Percentiles rank a stretch among this genome's conserved stretches.
phyloP scores from a whole-genome alignment of 257 asterid genomes.

The Cynanchum wilfordii region DNA sequence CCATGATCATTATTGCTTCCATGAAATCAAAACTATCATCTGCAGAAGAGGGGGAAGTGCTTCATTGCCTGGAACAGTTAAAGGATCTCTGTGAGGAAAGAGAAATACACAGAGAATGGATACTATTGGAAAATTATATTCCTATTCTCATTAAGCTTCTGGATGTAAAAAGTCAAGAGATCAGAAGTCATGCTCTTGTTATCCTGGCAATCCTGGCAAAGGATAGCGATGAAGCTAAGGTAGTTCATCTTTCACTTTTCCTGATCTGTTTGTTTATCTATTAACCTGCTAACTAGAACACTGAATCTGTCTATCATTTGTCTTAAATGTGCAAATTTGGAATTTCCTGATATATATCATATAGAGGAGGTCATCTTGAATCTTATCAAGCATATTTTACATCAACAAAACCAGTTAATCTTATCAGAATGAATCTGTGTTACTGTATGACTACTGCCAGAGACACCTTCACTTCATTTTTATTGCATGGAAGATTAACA shows the following conservation, averaged over 20 bases:
- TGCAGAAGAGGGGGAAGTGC: conserved; percentile 36
- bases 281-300: neutral
- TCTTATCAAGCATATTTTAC: neutral
- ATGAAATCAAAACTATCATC: conserved; percentile 39
- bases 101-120: conserved; percentile 59
- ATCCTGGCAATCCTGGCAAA: conserved; percentile 49
- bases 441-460: neutral
- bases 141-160: conserved; percentile 48
- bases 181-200: conserved; percentile 41
- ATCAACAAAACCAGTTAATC: neutral
- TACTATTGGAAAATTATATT: conserved; percentile 53
- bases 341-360: neutral
- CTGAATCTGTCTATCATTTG: neutral
- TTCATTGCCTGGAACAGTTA: conserved; percentile 36
- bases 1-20: conserved; percentile 48
- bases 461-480: neutral
- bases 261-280: neutral
- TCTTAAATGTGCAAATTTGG: neutral
- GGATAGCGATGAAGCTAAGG: conserved; percentile 58
- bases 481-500: neutral
- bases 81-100: conserved; percentile 51
- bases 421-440: neutral
- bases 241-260: conserved; percentile 16
- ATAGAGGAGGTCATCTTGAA: neutral
- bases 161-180: conserved; percentile 37